Percentiles rank a stretch among this genome's conserved stretches.
Conservation (phyloP, 2,329 filamentous ascomycete species). For the Cercospora zeina region DNA sequence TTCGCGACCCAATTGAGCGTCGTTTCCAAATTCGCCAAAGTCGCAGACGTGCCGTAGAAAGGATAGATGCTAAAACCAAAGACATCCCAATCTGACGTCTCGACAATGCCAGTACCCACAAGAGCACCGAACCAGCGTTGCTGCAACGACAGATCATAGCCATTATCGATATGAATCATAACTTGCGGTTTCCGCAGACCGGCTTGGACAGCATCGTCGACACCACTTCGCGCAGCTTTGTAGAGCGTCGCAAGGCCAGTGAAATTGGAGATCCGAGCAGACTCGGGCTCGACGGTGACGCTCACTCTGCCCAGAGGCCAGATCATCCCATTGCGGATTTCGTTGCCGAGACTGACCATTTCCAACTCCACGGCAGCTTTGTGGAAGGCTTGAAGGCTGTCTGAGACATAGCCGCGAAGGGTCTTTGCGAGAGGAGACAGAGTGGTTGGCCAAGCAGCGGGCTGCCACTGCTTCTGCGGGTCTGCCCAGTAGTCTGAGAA, state of each 20-base stretch:
- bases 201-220: constrained; percentile 37
- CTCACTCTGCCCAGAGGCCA: constrained; percentile 42
- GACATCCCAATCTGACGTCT: constrained; percentile 36
- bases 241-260: constrained; percentile 40
- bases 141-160: constrained; percentile 38
- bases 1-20: constrained; percentile 34
- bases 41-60: constrained; percentile 40
- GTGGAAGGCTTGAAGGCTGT: constrained; percentile 45
- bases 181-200: constrained; percentile 39
- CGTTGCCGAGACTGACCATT: constrained; percentile 47
- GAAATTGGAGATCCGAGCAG: constrained; percentile 40
- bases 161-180: constrained; percentile 43
- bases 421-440: constrained; percentile 37
- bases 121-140: constrained; percentile 38
- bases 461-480: constrained; percentile 40
- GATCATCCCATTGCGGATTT: constrained; percentile 44
- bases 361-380: constrained; percentile 44
- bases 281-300: constrained; percentile 41
- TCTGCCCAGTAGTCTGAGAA: constrained; percentile 43
- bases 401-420: constrained; percentile 41
- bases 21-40: constrained; percentile 34
- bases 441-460: constrained; percentile 41
- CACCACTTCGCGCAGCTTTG: constrained; percentile 36
- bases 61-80: constrained; percentile 38
- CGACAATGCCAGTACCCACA: constrained; percentile 36